These are phyloP conservation scores for Saccharomyces pastorianus DNA, from an alignment of 1,139 yeast species.

Conservation along the genomic window DNA sequence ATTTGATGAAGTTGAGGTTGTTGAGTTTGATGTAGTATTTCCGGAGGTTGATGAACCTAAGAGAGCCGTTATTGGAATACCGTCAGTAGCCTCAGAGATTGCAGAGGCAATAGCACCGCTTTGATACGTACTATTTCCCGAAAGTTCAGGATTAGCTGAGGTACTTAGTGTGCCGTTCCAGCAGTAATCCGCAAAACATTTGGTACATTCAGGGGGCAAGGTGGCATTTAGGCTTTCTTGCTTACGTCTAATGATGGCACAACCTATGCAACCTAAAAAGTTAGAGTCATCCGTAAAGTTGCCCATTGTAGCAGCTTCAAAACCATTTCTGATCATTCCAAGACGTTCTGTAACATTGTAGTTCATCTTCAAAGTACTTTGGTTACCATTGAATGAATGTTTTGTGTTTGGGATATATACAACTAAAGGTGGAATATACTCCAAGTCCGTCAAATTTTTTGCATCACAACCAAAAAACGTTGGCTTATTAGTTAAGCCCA, in stretches of 20 bases:
- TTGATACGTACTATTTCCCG: neutral
- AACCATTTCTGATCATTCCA: constrained; percentile 68
- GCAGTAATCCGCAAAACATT: constrained; percentile 69
- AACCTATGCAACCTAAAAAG: constrained; percentile 76
- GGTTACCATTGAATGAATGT: constrained; percentile 57
- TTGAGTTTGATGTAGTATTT: neutral
- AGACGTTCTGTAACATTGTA: constrained; percentile 53
- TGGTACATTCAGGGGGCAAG: constrained; percentile 62
- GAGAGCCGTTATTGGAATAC: constrained; percentile 4
- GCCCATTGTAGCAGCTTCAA: constrained; percentile 63
- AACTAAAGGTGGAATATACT: constrained; percentile 58
- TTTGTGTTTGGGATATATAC: constrained; percentile 77
- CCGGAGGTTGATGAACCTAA: constrained; percentile 3
- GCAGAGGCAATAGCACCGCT: constrained; percentile 7
- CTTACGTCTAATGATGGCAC: constrained; percentile 80
- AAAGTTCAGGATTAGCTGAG: constrained; percentile 9
- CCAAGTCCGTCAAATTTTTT: constrained; percentile 49
- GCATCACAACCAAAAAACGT: constrained; percentile 84
- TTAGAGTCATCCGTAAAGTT: constrained; percentile 66
- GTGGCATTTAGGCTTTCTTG: constrained; percentile 61
- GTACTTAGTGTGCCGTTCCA: constrained; percentile 55
- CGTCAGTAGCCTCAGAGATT: constrained; percentile 7
- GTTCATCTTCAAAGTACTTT: constrained; percentile 60
- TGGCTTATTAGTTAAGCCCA: constrained; percentile 54
- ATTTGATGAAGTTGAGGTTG: neutral